A percentile compares a stretch with the other conserved stretches of the same genome.
These are phyloP conservation scores for Alternaria ethzedia DNA, from an alignment of 2,329 filamentous ascomycete species.

Conservation along the genomic window DNA sequence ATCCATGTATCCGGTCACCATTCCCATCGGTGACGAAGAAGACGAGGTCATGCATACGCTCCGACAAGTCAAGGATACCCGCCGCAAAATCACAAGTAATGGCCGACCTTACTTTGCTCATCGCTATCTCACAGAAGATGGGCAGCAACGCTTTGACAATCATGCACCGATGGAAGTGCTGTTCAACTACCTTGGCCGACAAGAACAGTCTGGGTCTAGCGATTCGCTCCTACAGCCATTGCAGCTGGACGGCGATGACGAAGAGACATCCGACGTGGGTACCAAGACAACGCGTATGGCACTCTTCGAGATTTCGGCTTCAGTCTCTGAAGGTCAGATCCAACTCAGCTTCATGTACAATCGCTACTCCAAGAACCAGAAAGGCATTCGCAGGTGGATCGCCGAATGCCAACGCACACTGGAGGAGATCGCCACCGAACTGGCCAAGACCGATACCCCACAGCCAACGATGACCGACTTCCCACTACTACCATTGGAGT, in stretches of 20 bases:
- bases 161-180: slow-evolving; percentile 64
- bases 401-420: slow-evolving; percentile 41
- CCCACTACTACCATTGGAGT: slow-evolving; percentile 39
- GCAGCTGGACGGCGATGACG: slow-evolving; percentile 34
- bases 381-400: slow-evolving; percentile 43
- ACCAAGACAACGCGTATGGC: slow-evolving; percentile 33
- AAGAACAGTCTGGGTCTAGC: slow-evolving; percentile 55
- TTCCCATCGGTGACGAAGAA: slow-evolving; percentile 51
- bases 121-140: slow-evolving; percentile 39
- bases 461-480: slow-evolving; percentile 43
- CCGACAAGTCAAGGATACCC: slow-evolving; percentile 61
- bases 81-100: slow-evolving; percentile 53
- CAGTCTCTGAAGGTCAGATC: slow-evolving; percentile 28
- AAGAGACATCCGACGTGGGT: slow-evolving; percentile 36
- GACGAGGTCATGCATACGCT: slow-evolving; percentile 61
- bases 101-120: slow-evolving; percentile 59
- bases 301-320: slow-evolving; percentile 43
- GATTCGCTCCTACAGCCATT: slow-evolving; percentile 55
- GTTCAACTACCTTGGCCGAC: slow-evolving; percentile 62
- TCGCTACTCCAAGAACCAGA: slow-evolving; percentile 39
- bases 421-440: slow-evolving; percentile 34
- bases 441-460: slow-evolving; percentile 28
- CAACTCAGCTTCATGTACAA: slow-evolving; percentile 45
- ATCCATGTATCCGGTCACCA: slow-evolving; percentile 59
- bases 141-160: slow-evolving; percentile 35